These are phyloP conservation scores for Dovyalis caffra DNA, from an alignment of 345 rosid species.

Conservation along the genomic window DNA sequence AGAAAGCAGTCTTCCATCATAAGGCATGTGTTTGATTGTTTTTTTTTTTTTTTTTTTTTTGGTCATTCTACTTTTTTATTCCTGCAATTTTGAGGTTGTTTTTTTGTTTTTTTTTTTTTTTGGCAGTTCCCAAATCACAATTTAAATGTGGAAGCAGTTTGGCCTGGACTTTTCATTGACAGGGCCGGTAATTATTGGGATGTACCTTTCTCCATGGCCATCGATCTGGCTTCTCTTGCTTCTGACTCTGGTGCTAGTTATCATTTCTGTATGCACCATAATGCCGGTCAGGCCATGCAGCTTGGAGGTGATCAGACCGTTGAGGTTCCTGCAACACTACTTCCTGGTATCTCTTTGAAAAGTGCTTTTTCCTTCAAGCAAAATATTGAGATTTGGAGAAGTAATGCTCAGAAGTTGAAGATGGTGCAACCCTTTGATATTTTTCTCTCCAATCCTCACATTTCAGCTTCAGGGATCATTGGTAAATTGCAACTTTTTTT, in stretches of 20 bases:
- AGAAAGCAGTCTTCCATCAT: constrained; percentile 69
- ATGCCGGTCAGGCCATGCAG: constrained; percentile 46
- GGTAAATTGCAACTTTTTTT: constrained; percentile 41
- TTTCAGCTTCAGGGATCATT: constrained; percentile 67
- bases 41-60: background rate
- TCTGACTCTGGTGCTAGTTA: constrained; percentile 61
- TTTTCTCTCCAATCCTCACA: constrained; percentile 73
- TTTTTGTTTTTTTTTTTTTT: constrained; percentile 8
- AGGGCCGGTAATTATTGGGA: constrained; percentile 74
- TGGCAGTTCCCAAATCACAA: constrained; percentile 71
- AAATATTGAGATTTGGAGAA: constrained; percentile 74
- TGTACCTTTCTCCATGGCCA: constrained; percentile 64
- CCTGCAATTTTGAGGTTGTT: background rate
- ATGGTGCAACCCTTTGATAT: constrained; percentile 68
- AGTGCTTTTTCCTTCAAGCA: constrained; percentile 61
- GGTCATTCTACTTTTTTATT: background rate
- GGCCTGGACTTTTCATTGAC: constrained; percentile 76
- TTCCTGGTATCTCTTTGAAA: constrained; percentile 66
- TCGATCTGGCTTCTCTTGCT: constrained; percentile 73
- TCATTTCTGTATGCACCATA: constrained; percentile 67
- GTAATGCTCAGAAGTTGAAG: constrained; percentile 58
- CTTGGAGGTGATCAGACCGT: constrained; percentile 33
- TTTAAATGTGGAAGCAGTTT: constrained; percentile 63
- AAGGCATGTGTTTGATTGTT: constrained; percentile 34
- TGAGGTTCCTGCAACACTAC: constrained; percentile 54